Evolutionary conservation across 169 alveolate genomes (phyloP), one percentile per base, ranked within the genome.

Genomic region (Plasmodium vinckei): DNA sequence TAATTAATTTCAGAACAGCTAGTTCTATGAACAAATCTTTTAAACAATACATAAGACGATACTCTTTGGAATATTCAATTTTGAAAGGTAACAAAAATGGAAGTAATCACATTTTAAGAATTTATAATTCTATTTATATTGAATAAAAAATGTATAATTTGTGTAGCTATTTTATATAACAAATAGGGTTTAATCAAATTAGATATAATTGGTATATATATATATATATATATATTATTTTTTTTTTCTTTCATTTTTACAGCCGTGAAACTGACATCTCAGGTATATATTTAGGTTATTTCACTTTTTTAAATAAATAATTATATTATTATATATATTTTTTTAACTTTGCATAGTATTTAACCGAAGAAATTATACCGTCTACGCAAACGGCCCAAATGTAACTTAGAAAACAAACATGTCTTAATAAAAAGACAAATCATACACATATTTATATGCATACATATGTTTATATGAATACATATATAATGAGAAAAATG

Each of bases 351-450:
- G 17, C 17, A 4, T 51, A 77, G 88, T 77, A 64, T 51, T 47
- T 79, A 5, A 64, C 89, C 57, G 79, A 56, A 27, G 89, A 79
- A 67, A 79, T 79, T 27, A 79, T 79, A 6, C 72, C 89, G 49
- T 82, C 89, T 7, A 79, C 89, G 13, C 89, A 79, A 79, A 79
- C 89, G 39, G 51, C 89, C 33, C 89, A 79, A 49, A 79, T 67
- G 89, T 79, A 79, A 72, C 46, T 46, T 39, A 9, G 15, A 39
- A 54, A 63, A 59, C 21, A 46, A 27, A 60, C 42, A 33, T 7
- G 42, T 0, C 42, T 33, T 33, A 33, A 33, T 33, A 33, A 33
- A 51, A 15, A 4, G 17, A 7, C n/a, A 51, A 51, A 51, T 0
- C 15, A 73, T 9, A 15, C 9, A n/a, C 17, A 71, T 10, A 47